Percentiles rank a stretch among this genome's conserved stretches.
Evolutionary conservation across 2,329 filamentous ascomycete species (phyloP).

Genomic region (Penicillium verrucosum): DNA sequence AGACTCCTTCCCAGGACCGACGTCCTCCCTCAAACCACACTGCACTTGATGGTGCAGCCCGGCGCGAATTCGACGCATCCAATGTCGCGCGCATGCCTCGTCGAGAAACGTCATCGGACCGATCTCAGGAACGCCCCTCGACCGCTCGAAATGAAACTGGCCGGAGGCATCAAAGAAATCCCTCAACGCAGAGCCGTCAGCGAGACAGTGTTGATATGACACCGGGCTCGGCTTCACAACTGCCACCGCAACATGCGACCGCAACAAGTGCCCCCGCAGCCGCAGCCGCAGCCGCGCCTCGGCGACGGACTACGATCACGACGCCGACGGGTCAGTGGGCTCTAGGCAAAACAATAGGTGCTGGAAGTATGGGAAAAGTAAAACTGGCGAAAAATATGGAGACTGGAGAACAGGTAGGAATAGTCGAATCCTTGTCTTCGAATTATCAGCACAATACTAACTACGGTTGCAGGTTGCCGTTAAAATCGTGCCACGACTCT

Average conservation of each 20-base stretch:
- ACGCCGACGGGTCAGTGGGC: slow-evolving; percentile 91
- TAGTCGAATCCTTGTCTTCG: not conserved
- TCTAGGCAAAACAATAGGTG: slow-evolving; percentile 92
- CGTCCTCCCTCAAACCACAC: slow-evolving; percentile 47
- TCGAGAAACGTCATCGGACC: slow-evolving; percentile 65
- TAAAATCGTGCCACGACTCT: slow-evolving; percentile 92
- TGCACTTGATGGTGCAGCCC: slow-evolving; percentile 53
- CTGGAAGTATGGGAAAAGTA: slow-evolving; percentile 98
- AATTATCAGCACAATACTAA: not conserved
- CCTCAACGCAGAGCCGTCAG: slow-evolving; percentile 41
- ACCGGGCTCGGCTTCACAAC: slow-evolving; percentile 50
- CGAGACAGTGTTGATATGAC: slow-evolving; percentile 46
- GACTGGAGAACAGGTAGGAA: slow-evolving; percentile 76
- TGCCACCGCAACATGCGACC: slow-evolving; percentile 49
- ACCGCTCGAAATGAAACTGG: slow-evolving; percentile 54
- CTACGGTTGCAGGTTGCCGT: slow-evolving; percentile 69
- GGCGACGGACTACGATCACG: slow-evolving; percentile 75
- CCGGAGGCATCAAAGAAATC: slow-evolving; percentile 39
- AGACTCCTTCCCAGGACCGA: slow-evolving; percentile 44
- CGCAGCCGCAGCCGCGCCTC: slow-evolving; percentile 37
- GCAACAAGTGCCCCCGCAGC: slow-evolving; percentile 31
- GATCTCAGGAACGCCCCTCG: slow-evolving; percentile 43
- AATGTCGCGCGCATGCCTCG: slow-evolving; percentile 60
- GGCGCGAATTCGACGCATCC: slow-evolving; percentile 71
- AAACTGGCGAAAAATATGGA: slow-evolving; percentile 90